Evolutionary conservation across 495 filamentous ascomycete genomes (phyloP), one percentile per base, ranked within the genome.

Genomic region (Talaromyces thailandensis): DNA sequence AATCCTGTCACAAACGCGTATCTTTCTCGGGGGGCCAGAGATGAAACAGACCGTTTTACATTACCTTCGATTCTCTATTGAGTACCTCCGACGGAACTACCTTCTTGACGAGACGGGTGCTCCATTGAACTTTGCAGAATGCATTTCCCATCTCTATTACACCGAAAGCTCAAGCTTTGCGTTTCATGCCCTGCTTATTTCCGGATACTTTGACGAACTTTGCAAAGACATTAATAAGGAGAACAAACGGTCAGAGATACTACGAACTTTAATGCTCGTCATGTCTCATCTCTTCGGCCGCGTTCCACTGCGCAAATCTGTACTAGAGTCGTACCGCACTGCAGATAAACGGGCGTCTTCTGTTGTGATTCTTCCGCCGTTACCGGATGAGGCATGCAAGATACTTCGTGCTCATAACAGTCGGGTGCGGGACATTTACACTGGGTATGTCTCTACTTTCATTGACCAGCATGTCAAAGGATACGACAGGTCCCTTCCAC

Each of bases 1-100:
- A 2, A 69, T 93, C 23, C 71, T 93, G 2, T 88, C 86, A 6
- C 86, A 88, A 64, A 83, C 85, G 23, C 76, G 87, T 21, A 71
- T 93, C 4, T 90, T 84, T 64, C 74, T 92, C 7, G 88, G 87
- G 35, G 86, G 86, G 0, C 71, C 80, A 4, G 76, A 80, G 35
- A 81, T 79, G 53, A 84, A 84, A 62, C 81, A 84, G 61, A 84
- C 87, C 9, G 82, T 91, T 0, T 76, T 89, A 0, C 89, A 93
- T 65, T 88, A 92, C 68, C 70, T 93, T 7, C 78, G 89, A 11
- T 92, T 92, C 64, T 91, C 89, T 0, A 88, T 93, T 50, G 89
- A 93, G 62, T 92, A 91, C 65, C 81, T 92, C 6, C 81, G 88
- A 29, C 76, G 88, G 12, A 85, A 91, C 64, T 69, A 80, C 31